Conservation (phyloP, 2,329 filamentous ascomycete species). For the Rhynchosporium agropyri region DNA sequence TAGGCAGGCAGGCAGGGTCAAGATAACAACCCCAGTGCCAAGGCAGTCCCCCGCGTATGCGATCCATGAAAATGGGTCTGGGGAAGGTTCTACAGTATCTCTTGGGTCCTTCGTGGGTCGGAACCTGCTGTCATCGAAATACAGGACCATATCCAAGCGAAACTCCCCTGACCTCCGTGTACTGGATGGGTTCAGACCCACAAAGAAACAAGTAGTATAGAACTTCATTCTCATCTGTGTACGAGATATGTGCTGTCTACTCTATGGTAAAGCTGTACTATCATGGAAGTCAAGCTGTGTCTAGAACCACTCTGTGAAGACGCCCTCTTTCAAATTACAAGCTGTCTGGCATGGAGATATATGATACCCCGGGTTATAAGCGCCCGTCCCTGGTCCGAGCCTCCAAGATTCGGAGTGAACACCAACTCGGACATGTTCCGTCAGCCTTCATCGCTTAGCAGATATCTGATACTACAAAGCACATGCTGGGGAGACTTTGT, state of each 20-base stretch:
- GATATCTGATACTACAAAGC: not conserved
- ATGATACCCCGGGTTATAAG: not conserved
- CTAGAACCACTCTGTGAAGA: no score
- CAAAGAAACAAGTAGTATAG: no score
- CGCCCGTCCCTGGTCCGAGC: not conserved
- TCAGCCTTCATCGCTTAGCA: not conserved
- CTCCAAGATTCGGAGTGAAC: not conserved
- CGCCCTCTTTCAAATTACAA: not conserved
- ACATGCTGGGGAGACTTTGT: not conserved
- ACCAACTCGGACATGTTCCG: constrained; percentile 1
- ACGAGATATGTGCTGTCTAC: no score
- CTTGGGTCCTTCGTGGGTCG: no score
- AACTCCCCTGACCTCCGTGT: no score
- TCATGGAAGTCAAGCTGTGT: no score
- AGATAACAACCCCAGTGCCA: not conserved
- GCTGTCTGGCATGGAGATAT: not conserved
- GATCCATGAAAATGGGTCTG: not conserved
- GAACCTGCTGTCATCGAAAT: no score
- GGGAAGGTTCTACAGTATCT: not conserved
- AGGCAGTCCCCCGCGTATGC: not conserved
- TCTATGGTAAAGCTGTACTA: no score
- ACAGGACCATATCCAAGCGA: no score
- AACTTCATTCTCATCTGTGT: no score
- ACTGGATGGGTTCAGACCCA: no score
- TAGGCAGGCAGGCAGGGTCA: not conserved